Base-by-base conservation (phyloP, 192 early-diverging fungal genomes). In the Rhizophagus clarus region DNA sequence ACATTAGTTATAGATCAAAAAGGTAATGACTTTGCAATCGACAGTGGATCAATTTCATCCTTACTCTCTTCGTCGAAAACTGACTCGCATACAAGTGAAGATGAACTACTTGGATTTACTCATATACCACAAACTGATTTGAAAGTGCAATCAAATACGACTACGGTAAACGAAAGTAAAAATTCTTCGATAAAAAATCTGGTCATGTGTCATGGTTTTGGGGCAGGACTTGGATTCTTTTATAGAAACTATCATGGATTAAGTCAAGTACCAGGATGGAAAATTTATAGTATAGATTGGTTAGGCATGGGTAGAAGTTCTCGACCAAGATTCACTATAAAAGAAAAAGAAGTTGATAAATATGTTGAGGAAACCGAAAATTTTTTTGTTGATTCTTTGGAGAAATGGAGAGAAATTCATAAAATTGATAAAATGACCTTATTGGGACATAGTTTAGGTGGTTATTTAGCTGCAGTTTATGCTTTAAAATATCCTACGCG, bases 251-350 rank as follows among this genome's bases (percentile, higher is more conserved):
- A 86, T 72, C 82, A 84, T 81, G 80, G 80, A 60, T 76, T 94
- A 1, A 81, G 81, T 29, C 84, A 88, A 66, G 82, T 88, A 22
- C 87, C 86, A 15, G 89, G 88, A 10, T 90, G 85, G 42, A 86
- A 88, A 40, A 83, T 93, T 28, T 92, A 92, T 79, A 87, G 92
- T 22, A 86, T 94, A 56, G 97, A 99, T 89, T 99, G 97, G 97
- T 87, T 98, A 2, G 96, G 97, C n/a, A 97, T 96, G 95, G 97
- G 94, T 47, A 90, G 94, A 81, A 92, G 90, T 80, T 92, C 93
- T n/a, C 87, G 96, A 8, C 93, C 95, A 22, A 84, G 85, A 26
- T 96, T 93, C 81, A 82, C 79, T 7, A 84, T 89, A 69, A 75
- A 74, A 51, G 86, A 80, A 66, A 87, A 63, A 73, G 79, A 83